These are phyloP conservation scores for Fusarium pininemorale DNA, from an alignment of 2,329 filamentous ascomycete species.

Conservation along the genomic window DNA sequence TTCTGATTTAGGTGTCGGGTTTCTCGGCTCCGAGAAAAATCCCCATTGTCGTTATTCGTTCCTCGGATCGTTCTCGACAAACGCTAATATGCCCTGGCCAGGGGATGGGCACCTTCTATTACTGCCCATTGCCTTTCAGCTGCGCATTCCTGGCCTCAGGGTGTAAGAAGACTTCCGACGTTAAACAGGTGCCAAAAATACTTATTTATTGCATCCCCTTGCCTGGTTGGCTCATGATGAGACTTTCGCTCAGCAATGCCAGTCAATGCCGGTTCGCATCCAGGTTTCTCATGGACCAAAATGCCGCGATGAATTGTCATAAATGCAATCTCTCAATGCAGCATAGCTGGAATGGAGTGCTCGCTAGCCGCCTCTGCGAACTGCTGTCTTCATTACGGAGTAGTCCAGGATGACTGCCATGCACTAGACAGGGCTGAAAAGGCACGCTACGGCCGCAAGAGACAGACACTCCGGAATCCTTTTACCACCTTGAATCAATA, in stretches of 20 bases:
- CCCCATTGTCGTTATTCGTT: slow-evolving; percentile 2
- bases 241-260: background rate
- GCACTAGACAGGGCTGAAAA: slow-evolving; percentile 38
- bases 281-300: background rate
- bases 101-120: background rate
- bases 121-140: background rate
- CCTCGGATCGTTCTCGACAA: background rate
- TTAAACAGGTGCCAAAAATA: no score
- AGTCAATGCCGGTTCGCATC: background rate
- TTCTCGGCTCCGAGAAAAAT: slow-evolving; percentile 37
- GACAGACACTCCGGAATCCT: background rate
- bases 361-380: background rate
- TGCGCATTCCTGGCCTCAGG: background rate
- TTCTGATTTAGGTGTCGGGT: slow-evolving; percentile 21
- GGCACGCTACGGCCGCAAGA: background rate
- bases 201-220: no score
- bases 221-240: background rate
- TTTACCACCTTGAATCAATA: background rate
- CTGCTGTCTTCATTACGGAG: slow-evolving; percentile 1
- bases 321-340: slow-evolving; percentile 5
- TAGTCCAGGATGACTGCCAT: slow-evolving; percentile 1
- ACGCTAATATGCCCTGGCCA: background rate
- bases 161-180: no score
- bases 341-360: slow-evolving; percentile 19
- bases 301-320: slow-evolving; percentile 5